A percentile compares a stretch with the other conserved stretches of the same genome.
phyloP scores from a whole-genome alignment of 495 filamentous ascomycete species.

The Hyaloscypha hepaticicola region DNA sequence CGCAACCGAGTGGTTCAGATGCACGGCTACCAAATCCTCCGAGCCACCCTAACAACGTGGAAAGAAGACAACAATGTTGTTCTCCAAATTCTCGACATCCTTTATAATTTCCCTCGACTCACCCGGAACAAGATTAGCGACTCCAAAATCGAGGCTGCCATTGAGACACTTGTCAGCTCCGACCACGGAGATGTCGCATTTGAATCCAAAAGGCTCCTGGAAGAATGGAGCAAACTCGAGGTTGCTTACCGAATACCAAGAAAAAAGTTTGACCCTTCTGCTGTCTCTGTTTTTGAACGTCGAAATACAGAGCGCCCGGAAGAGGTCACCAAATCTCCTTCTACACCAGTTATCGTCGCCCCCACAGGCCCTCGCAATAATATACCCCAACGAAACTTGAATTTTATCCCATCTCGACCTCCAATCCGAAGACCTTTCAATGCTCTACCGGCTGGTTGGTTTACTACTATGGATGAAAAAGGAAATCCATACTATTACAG shows the following conservation, averaged over 20 bases:
- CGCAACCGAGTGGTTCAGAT: constrained; percentile 88
- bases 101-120: constrained; percentile 83
- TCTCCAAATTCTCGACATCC: constrained; percentile 84
- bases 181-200: constrained; percentile 73
- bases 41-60: constrained; percentile 77
- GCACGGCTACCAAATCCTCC: constrained; percentile 96
- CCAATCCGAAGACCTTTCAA: constrained; percentile 55
- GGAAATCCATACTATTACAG: constrained; percentile 82
- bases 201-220: constrained; percentile 68
- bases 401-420: constrained; percentile 56
- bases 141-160: constrained; percentile 87
- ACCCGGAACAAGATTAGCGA: constrained; percentile 97
- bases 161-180: constrained; percentile 65
- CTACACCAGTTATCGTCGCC: constrained; percentile 43
- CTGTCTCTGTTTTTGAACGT: constrained; percentile 55
- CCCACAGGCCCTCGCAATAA: constrained; percentile 68
- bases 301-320: constrained; percentile 65
- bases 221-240: constrained; percentile 85
- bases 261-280: constrained; percentile 51
- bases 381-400: constrained; percentile 57
- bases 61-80: constrained; percentile 86
- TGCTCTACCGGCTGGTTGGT: constrained; percentile 78
- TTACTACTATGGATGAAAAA: constrained; percentile 60
- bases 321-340: constrained; percentile 39
- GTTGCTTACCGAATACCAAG: constrained; percentile 95